Conservation (phyloP, 2,329 filamentous ascomycete genomes). For the Scopulariopsis brevicaulis region DNA sequence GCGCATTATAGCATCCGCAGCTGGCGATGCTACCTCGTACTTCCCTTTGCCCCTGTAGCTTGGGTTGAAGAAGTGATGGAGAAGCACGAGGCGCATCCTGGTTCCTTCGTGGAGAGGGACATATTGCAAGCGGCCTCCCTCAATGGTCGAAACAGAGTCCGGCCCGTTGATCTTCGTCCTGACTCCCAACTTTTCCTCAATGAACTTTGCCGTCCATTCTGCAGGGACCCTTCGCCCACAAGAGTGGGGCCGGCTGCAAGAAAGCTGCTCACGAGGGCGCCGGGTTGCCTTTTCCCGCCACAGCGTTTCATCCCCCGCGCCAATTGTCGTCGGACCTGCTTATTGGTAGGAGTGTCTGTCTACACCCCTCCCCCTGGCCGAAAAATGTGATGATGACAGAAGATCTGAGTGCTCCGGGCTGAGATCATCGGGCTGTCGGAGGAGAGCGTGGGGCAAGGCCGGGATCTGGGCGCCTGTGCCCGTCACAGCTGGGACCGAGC, state of each 20-base stretch:
- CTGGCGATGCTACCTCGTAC: too few species aligned
- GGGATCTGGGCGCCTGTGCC: neutral
- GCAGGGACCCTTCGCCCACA: neutral
- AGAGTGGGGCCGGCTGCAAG: neutral
- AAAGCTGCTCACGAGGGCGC: neutral
- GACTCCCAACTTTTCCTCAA: neutral
- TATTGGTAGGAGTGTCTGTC: neutral
- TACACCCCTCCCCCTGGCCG: neutral
- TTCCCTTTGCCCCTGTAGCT: neutral
- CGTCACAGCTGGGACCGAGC: neutral
- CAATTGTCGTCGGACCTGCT: neutral
- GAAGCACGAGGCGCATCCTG: neutral
- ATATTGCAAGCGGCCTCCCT: neutral
- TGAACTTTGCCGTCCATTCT: neutral
- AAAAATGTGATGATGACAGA: neutral
- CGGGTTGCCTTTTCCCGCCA: neutral
- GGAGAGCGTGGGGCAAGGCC: neutral
- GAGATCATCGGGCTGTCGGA: neutral
- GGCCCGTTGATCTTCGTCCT: neutral
- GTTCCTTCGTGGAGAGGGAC: neutral
- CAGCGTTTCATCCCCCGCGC: neutral
- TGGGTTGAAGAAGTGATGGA: neutral
- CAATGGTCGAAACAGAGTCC: neutral
- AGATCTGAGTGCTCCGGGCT: neutral
- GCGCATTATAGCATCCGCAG: too few species aligned